Base-by-base conservation (phyloP, 2,329 filamentous ascomycete genomes). In the Lasiodiplodia sp. region DNA sequence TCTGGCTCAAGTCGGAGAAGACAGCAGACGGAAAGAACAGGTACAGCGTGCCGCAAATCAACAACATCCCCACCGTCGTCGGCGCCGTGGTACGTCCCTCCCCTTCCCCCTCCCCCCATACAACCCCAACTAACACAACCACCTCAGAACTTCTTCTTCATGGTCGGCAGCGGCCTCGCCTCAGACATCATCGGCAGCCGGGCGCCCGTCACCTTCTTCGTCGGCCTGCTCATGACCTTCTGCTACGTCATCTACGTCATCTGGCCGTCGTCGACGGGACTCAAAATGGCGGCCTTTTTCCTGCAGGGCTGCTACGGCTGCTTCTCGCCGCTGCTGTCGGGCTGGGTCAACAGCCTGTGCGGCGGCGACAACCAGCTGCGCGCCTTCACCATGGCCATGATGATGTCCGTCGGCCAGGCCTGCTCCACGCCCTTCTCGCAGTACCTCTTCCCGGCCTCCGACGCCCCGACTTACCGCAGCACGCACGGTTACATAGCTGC, bases 41-140 rank as follows among this genome's bases (percentile, higher is more conserved):
- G 4, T 82, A 80, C 72, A 75, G 76, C 0, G 73, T 82, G 2
- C 77, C 78, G 1, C 72, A 83, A 70, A 79, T 83, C 75, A 84
- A 84, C 74, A 83, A 81, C 71, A 83, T 83, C 40, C 81, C 83
- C 2, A 84, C 83, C 0, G 73, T 77, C 28, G 78, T 83, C 37
- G 79, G 79, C 40, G 82, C 82, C 11, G 52, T 68, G 18, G 58
- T 63, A 63, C 12, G 58, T 63, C 12, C 6, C 16, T 1, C n/a
- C 6, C 16, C 12, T n/a, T 6, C 2, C 5, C 8, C 10, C 14
- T 0, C 11, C 1, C 34, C 28, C 16, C 4, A 11, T 14, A 28
- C 18, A 3, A 7, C 5, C 2, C 18, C 5, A 23, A 5, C 2
- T 8, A 12, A 12, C 2, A 18, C 25, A 18, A 44, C 38, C 12